phyloP scores from a whole-genome alignment of 2,329 filamentous ascomycete species.

The Talaromyces funiculosus region DNA sequence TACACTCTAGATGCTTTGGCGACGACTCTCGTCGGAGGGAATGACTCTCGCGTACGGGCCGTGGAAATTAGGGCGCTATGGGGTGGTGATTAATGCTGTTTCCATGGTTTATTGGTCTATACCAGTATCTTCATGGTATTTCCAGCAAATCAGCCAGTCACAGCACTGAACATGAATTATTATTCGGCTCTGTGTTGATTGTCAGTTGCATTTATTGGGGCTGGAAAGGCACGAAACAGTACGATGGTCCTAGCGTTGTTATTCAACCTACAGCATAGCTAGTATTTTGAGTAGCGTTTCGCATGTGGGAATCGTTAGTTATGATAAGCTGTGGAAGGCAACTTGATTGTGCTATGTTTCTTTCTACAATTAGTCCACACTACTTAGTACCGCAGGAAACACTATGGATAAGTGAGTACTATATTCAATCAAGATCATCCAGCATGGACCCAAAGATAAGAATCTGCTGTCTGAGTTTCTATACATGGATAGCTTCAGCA shows the following conservation, averaged over 20 bases:
- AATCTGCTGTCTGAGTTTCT: background rate
- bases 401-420: background rate
- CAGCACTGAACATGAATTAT: background rate
- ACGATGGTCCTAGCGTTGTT: background rate
- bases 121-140: background rate
- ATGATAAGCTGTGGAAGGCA: background rate
- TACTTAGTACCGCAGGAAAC: too few relatives aligned
- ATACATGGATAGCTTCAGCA: background rate
- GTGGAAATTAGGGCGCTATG: background rate
- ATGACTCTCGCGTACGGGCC: background rate
- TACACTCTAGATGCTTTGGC: background rate
- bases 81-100: background rate
- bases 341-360: background rate
- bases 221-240: background rate
- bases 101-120: background rate
- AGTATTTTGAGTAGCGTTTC: background rate
- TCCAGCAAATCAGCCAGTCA: background rate
- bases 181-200: background rate
- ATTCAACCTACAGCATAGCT: background rate
- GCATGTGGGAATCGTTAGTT: background rate
- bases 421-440: background rate
- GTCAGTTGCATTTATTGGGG: background rate
- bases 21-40: background rate
- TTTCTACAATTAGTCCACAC: too few relatives aligned
- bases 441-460: background rate